Conservation (phyloP, 306 rosid genomes). For the Sesbania bispinosa region DNA sequence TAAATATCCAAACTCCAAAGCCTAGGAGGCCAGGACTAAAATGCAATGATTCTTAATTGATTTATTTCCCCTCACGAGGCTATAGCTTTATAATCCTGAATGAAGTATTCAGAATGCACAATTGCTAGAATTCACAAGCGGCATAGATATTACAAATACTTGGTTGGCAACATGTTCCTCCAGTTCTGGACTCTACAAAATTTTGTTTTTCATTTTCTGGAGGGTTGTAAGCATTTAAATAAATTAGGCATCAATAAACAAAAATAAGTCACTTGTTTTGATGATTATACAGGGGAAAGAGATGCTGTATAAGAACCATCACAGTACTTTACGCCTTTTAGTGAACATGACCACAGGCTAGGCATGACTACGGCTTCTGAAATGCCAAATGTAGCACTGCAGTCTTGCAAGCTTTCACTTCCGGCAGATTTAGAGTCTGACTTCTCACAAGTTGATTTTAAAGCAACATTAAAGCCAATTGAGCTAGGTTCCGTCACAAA, state of each 20-base stretch:
- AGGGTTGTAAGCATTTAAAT: neutral
- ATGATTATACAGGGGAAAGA: constrained; percentile 25
- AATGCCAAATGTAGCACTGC: constrained; percentile 53
- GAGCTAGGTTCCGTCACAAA: constrained; percentile 62
- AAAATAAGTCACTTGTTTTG: constrained; percentile 12
- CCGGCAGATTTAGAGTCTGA: constrained; percentile 31
- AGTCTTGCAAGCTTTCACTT: constrained; percentile 31
- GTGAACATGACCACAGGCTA: constrained; percentile 27
- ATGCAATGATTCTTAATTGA: neutral
- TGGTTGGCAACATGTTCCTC: constrained; percentile 15
- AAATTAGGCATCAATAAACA: constrained; percentile 19
- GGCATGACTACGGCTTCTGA: constrained; percentile 43
- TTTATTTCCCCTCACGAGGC: too few relatives aligned
- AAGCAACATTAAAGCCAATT: constrained; percentile 65
- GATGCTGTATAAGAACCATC: constrained; percentile 41
- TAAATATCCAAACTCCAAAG: neutral
- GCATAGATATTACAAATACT: constrained; percentile 15
- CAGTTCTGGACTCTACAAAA: constrained; percentile 7
- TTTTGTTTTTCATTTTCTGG: neutral
- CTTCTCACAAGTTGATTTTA: constrained; percentile 52
- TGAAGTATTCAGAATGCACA: neutral
- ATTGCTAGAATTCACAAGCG: neutral
- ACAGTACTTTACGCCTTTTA: constrained; percentile 33
- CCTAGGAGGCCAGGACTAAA: neutral
- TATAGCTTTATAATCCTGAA: neutral